Base-by-base conservation (phyloP, 495 filamentous ascomycete species). In the Aspergillus homomorphus region DNA sequence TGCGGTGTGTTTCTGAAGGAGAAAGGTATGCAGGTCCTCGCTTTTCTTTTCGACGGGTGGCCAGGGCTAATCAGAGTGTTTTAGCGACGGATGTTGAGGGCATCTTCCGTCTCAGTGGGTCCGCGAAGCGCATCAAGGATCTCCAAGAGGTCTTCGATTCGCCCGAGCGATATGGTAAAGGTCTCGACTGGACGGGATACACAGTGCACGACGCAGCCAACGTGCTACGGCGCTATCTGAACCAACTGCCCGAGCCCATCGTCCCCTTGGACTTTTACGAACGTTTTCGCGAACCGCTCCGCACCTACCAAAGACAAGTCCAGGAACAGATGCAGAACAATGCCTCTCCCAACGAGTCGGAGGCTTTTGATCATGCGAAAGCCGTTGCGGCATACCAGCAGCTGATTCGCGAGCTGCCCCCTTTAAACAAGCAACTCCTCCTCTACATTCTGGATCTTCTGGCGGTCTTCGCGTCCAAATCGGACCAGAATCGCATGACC, bases 131-230 rank as follows among this genome's bases (percentile, higher is more conserved):
- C 51, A 99, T 99, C 73, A 98, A 98, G 72, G 94, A 99, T 65
- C 80, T 99, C 1, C 91, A 94, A 70, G 83, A 80, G 44, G 84
- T 90, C 8, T 99, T 99, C 69, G 87, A 99, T 67, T 95, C 94
- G 0, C 95, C 94, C 30, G 94, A 97, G 64, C 83, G 92, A 52
- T 99, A 96, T 70, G 94, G 94, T 33, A 99, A 99, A 71, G 94
- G 94, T 16, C 76, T 98, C 44, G 89, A 97, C 66, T 99, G 94
- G 94, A 87, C 89, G 46, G 94, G 94, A 16, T 99, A 96, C 73
- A 99, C 95, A 0, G 94, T 99, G 16, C 94, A 99, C 74, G 94
- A 99, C 83, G 94, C 94, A 18, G 94, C 94, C 63, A 98, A 97
- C 66, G 93, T 99, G 49, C 83, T 99, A 42, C 86, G 95, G 55